These are phyloP conservation scores for Saturnispora sanitii DNA, from an alignment of 805 yeast species.

Conservation along the genomic window DNA sequence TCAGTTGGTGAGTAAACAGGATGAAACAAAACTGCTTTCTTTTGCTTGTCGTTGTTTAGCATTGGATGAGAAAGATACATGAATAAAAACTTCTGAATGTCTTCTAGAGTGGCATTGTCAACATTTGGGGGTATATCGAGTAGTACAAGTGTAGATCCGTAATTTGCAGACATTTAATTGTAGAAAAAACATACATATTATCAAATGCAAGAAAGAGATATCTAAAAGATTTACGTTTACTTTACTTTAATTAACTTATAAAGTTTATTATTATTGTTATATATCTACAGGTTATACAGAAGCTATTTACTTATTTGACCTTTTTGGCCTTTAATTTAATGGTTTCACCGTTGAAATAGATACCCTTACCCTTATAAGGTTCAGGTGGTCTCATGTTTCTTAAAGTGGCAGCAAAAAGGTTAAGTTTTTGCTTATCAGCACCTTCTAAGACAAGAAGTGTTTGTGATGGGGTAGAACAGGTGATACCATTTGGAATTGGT, in stretches of 20 bases:
- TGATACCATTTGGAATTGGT: slow-evolving; percentile 66
- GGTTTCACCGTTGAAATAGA: slow-evolving; percentile 84
- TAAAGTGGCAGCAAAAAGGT: slow-evolving; percentile 77
- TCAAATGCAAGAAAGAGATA: neutral
- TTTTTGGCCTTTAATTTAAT: slow-evolving; percentile 85
- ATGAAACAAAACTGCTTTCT: slow-evolving; percentile 1
- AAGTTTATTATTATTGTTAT: neutral
- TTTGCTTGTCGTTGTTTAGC: neutral
- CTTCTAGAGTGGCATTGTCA: neutral
- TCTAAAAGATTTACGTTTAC: neutral
- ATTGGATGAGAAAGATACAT: slow-evolving; percentile 2
- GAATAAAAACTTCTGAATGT: slow-evolving; percentile 3
- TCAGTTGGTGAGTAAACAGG: neutral
- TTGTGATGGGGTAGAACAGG: slow-evolving; percentile 72
- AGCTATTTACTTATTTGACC: slow-evolving; percentile 51
- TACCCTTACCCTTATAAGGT: slow-evolving; percentile 97
- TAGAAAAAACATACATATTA: neutral
- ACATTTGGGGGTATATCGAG: neutral
- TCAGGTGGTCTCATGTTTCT: slow-evolving; percentile 91
- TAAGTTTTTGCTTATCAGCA: slow-evolving; percentile 76
- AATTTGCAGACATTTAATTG: slow-evolving; percentile 5
- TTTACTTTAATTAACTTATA: neutral
- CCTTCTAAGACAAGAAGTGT: slow-evolving; percentile 84
- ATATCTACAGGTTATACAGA: slow-evolving; percentile 3
- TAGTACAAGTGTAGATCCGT: neutral